phyloP scores from a whole-genome alignment of 768 basidiomycete species.

The Paxillus ammoniavirescens region DNA sequence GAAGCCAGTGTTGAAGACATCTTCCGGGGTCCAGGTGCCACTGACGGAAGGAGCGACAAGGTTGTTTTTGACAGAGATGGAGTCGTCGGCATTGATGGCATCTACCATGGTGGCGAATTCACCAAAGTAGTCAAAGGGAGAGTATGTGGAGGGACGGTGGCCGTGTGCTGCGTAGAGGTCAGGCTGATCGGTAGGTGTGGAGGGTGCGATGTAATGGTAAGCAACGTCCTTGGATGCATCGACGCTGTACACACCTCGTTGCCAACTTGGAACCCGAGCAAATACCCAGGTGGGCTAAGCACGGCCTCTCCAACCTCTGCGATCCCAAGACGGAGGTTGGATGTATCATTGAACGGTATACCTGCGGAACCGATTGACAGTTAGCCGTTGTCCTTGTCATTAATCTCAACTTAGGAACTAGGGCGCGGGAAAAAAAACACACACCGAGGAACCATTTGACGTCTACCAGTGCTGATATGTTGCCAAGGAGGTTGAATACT shows the following conservation, averaged over 20 bases:
- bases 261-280: constrained; percentile 48
- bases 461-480: constrained; percentile 42
- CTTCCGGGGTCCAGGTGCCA: constrained; percentile 31
- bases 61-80: constrained; percentile 25
- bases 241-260: constrained; percentile 45
- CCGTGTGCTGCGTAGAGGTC: constrained; percentile 44
- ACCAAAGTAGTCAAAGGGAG: constrained; percentile 28
- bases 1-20: constrained; percentile 33
- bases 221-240: constrained; percentile 15
- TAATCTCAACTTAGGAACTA: neutral
- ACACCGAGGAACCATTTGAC: constrained; percentile 48
- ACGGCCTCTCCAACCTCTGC: constrained; percentile 42
- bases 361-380: constrained; percentile 4
- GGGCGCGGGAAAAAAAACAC: neutral
- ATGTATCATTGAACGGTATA: constrained; percentile 14
- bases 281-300: constrained; percentile 34
- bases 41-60: constrained; percentile 33
- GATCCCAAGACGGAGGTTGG: constrained; percentile 31
- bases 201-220: no score
- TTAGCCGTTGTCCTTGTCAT: no score
- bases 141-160: constrained; percentile 28
- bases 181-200: constrained; percentile 37
- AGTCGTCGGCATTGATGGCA: constrained; percentile 20
- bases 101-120: constrained; percentile 28
- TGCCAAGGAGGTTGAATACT: constrained; percentile 48